phyloP scores from a whole-genome alignment of 768 basidiomycete genomes.

The Agrocybe chaxingu region DNA sequence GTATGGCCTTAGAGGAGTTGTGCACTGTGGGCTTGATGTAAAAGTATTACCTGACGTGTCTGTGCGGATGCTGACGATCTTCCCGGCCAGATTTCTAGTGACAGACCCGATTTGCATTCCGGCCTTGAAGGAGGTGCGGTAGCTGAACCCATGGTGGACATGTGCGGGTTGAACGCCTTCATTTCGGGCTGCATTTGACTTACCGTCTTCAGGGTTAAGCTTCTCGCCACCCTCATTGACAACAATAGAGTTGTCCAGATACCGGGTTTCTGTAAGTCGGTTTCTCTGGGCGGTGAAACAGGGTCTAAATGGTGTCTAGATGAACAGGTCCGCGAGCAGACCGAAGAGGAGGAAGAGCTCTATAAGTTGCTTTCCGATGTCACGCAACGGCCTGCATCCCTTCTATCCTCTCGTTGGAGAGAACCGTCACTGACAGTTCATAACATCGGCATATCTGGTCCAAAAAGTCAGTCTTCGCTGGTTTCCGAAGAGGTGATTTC shows the following conservation, averaged over 20 bases:
- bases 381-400: slow-evolving; percentile 62
- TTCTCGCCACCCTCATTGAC: slow-evolving; percentile 71
- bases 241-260: slow-evolving; percentile 59
- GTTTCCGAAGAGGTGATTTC: background rate
- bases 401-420: slow-evolving; percentile 79
- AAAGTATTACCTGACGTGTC: background rate
- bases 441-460: slow-evolving; percentile 78
- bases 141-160: slow-evolving; percentile 90
- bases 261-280: slow-evolving; percentile 76
- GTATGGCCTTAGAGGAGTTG: slow-evolving; percentile 91
- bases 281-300: background rate
- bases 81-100: slow-evolving; percentile 56
- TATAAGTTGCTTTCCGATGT: slow-evolving; percentile 70
- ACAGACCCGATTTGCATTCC: slow-evolving; percentile 82
- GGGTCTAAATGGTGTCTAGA: slow-evolving; percentile 37
- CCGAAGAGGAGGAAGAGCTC: slow-evolving; percentile 60
- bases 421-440: slow-evolving; percentile 91
- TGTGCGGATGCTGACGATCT: background rate
- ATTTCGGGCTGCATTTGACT: background rate
- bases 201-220: slow-evolving; percentile 54
- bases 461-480: slow-evolving; percentile 52
- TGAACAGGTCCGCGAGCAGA: slow-evolving; percentile 70
- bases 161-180: slow-evolving; percentile 42
- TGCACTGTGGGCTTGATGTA: slow-evolving; percentile 81
- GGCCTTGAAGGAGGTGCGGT: slow-evolving; percentile 91